These are phyloP conservation scores for Kuraishia ogatae DNA, from an alignment of 805 yeast species.

Conservation along the genomic window DNA sequence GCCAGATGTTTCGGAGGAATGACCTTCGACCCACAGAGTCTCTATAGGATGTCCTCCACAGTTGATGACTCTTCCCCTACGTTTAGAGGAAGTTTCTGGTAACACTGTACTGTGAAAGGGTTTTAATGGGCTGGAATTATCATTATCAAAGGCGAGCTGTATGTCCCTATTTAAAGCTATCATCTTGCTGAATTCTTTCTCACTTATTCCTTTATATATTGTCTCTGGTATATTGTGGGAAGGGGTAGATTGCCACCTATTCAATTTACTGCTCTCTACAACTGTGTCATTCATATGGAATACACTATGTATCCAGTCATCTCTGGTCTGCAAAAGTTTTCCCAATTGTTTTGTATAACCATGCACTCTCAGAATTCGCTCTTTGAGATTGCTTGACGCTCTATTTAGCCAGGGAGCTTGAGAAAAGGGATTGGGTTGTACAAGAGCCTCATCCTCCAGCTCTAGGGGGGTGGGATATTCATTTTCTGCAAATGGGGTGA, in stretches of 20 bases:
- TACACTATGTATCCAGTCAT: conserved; percentile 9
- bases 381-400: conserved; percentile 1
- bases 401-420: background rate
- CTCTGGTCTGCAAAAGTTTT: conserved; percentile 6
- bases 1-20: too few species aligned
- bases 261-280: background rate
- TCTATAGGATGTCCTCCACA: conserved; percentile 22
- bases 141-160: conserved; percentile 12
- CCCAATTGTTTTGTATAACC: conserved; percentile 7
- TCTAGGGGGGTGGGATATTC: background rate
- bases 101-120: conserved; percentile 6
- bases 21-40: conserved; percentile 16
- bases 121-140: background rate
- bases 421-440: background rate
- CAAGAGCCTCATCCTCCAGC: background rate
- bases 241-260: conserved; percentile 3
- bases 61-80: conserved; percentile 18
- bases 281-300: conserved; percentile 11
- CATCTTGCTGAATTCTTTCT: conserved; percentile 3
- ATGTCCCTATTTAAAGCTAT: conserved; percentile 8
- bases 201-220: background rate
- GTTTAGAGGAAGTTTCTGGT: conserved; percentile 11
- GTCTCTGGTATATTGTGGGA: background rate
- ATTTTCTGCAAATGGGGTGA: conserved; percentile 1
- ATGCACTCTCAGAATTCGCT: conserved; percentile 3